A percentile compares a stretch with the other conserved stretches of the same genome.
Evolutionary conservation across 2,329 filamentous ascomycete genomes (phyloP).

Genomic region (Dactylellina leptospora): DNA sequence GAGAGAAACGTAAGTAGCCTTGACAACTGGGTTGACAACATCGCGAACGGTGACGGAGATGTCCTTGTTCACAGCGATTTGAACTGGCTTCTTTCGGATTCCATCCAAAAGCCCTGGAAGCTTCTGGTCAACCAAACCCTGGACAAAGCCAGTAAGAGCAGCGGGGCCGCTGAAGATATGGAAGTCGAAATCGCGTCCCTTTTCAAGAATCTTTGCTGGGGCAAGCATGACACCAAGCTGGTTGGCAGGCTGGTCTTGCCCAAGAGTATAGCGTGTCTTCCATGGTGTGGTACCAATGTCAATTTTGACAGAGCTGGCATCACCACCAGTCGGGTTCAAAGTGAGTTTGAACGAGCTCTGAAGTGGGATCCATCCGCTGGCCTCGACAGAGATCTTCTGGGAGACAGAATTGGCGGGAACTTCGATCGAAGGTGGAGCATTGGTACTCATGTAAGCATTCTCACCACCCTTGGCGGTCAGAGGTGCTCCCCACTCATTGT

Average conservation of each 20-base stretch:
- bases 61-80: constrained; percentile 10
- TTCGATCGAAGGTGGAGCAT: constrained; percentile 13
- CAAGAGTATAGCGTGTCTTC: constrained; percentile 20
- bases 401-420: constrained; percentile 22
- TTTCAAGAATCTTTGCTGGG: constrained; percentile 48
- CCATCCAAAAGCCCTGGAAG: constrained; percentile 13
- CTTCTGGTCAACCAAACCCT: constrained; percentile 39
- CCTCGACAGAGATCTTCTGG: constrained; percentile 24
- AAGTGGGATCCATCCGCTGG: constrained; percentile 40
- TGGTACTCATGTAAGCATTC: constrained; percentile 22
- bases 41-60: constrained; percentile 20
- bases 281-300: constrained; percentile 32
- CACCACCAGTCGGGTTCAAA: constrained; percentile 18
- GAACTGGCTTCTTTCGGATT: constrained; percentile 26
- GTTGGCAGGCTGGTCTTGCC: constrained; percentile 17
- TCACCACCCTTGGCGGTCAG: constrained; percentile 19
- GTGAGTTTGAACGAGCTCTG: constrained; percentile 41
- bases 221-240: constrained; percentile 38
- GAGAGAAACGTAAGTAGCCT: constrained; percentile 37
- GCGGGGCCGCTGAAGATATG: constrained; percentile 36
- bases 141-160: constrained; percentile 26
- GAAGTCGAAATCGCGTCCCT: constrained; percentile 45
- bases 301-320: constrained; percentile 32
- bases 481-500: constrained; percentile 30
- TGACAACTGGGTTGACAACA: constrained; percentile 25